Percentiles rank a stretch among this genome's conserved stretches.
Conservation (phyloP, 345 rosid species). For the Combretum micranthum region DNA sequence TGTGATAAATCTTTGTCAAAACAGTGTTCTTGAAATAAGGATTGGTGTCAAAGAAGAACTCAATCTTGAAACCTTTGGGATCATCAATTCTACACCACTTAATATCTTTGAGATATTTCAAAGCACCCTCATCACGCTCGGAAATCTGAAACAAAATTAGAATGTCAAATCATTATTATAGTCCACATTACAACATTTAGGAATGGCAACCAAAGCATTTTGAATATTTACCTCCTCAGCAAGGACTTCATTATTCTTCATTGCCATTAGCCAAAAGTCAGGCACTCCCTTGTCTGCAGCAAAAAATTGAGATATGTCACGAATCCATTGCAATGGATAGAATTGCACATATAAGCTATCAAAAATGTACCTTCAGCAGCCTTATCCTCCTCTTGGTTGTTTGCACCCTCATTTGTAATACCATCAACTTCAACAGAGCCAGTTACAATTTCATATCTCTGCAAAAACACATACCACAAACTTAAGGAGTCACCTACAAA, state of each 20-base stretch:
- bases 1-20: slow-evolving; percentile 87
- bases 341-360: background rate
- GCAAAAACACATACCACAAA: slow-evolving; percentile 6
- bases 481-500: background rate
- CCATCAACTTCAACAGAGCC: slow-evolving; percentile 71
- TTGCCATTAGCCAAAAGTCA: slow-evolving; percentile 83
- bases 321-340: background rate
- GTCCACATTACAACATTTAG: background rate
- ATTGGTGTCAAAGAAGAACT: slow-evolving; percentile 78
- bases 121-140: slow-evolving; percentile 93
- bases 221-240: slow-evolving; percentile 62
- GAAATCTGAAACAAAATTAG: slow-evolving; percentile 39
- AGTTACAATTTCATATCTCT: slow-evolving; percentile 91
- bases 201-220: background rate
- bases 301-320: background rate
- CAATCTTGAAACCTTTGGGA: slow-evolving; percentile 96
- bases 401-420: slow-evolving; percentile 30
- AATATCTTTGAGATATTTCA: slow-evolving; percentile 74
- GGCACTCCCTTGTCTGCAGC: slow-evolving; percentile 90
- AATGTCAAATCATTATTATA: background rate
- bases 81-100: slow-evolving; percentile 81
- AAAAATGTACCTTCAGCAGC: slow-evolving; percentile 44
- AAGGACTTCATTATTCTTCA: slow-evolving; percentile 92
- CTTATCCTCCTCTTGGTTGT: slow-evolving; percentile 51
- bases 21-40: slow-evolving; percentile 82